Base-by-base conservation (phyloP, 768 basidiomycete species). In the Termitomyces sp. region DNA sequence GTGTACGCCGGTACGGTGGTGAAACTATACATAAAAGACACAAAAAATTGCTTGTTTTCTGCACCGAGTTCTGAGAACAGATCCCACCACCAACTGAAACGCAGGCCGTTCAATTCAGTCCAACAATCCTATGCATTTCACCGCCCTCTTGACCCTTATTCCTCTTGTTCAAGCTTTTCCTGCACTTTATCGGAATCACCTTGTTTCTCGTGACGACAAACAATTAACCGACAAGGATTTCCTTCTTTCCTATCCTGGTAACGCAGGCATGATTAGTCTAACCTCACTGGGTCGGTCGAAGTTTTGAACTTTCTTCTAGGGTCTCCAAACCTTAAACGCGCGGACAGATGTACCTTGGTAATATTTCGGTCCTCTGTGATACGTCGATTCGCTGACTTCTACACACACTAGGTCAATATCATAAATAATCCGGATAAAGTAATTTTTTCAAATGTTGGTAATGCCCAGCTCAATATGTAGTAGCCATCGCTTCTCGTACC, bases 261-360 rank as follows among this genome's bases (percentile, higher is more conserved):
- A 53, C 10, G 50, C 50, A 28, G 60, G 55, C 51, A 57, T 21
- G 47, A 14, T 19, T 12, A 19, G 19, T 21, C 30, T 0, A 33
- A 48, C 19, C 31, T 33, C n/a, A 3, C 42, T 30, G 30, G 19
- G 46, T 19, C 11, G 47, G 15, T 48, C 11, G 10, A 19, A 19
- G n/a, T 48, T 33, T 5, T 48, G 11, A 33, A 5, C 11, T 17
- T 19, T 15, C 10, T 52, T 4, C 11, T 19, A 61, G 60, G 56
- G 17, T 57, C 60, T 31, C 33, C 53, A 5, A 57, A 57, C 5
- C 45, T 61, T 17, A 37, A 46, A n/a, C 53, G 60, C 12, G 60
- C 60, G 17, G 60, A 61, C 21, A 54, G 50, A 31, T 61, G 60
- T 51, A 61, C 60, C 21, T 17, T 61, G 53, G 60, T 61, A 37